These are phyloP conservation scores for Asterionellopsis glacialis DNA, from an alignment of 108 stramenopile genomes.

Conservation along the genomic window DNA sequence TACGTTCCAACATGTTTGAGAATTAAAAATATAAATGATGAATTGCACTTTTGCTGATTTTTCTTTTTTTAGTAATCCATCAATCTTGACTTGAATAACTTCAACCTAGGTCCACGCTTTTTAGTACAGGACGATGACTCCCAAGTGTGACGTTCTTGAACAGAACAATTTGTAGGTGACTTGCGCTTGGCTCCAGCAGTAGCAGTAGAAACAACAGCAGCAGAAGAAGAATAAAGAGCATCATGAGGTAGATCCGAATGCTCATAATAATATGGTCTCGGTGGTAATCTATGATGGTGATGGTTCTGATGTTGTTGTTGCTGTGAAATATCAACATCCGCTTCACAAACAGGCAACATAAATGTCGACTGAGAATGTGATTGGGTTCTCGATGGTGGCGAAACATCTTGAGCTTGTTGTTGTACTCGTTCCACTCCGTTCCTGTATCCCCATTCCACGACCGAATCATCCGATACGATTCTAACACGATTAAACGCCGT, in stretches of 20 bases:
- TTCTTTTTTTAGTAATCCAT: too few relatives aligned
- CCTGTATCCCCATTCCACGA: background rate
- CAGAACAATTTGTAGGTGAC: background rate
- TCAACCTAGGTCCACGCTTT: conserved; percentile 1
- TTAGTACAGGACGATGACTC: too few relatives aligned
- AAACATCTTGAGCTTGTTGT: background rate
- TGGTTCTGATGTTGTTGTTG: too few relatives aligned
- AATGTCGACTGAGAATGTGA: background rate
- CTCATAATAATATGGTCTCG: too few relatives aligned
- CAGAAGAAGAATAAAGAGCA: background rate
- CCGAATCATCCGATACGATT: background rate
- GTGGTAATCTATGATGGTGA: too few relatives aligned
- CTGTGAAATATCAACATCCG: too few relatives aligned
- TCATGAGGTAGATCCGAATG: background rate
- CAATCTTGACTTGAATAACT: conserved; percentile 1
- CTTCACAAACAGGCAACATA: background rate
- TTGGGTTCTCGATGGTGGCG: background rate
- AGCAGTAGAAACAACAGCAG: background rate
- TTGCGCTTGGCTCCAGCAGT: background rate
- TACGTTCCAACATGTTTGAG: too few relatives aligned
- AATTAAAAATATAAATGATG: too few relatives aligned
- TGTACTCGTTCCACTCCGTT: background rate
- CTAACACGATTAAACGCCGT: background rate
- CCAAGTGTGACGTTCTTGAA: background rate
- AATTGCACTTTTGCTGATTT: too few relatives aligned